Evolutionary conservation across 2,329 filamentous ascomycete species (phyloP), one percentile per base, ranked within the genome.

Genomic region (Parastagonospora avenae): DNA sequence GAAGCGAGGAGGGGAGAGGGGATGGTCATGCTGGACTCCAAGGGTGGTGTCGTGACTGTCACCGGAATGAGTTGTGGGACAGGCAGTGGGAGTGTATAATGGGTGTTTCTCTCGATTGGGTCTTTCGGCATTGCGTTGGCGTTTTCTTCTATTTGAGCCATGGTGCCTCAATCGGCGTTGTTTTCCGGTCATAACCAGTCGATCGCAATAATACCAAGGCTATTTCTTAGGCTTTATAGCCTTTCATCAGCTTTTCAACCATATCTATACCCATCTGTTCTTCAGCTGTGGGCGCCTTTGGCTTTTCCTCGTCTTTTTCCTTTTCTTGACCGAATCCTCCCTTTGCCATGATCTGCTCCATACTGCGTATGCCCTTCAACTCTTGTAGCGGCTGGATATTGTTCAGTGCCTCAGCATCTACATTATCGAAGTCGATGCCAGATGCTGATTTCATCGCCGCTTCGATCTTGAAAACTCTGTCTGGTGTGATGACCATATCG

Each of bases 401-500:
- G 14, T 74, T 66, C 33, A 77, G 40, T 52, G 74, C 74, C 2
- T 70, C 68, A 2, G 55, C 55, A 38, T 73, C 67, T 29, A 79
- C 53, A 4, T 55, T 63, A 1, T 73, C 68, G 59, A 76, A 77
- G n/a, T 77, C 44, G 8, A 78, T 71, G 0, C 73, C 73, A 44
- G 61, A 62, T 0, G 48, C 59, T 2, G 75, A 72, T 52, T 77
- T 77, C 9, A 60, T 49, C 1, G 66, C 68, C 0, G 44, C 61
- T 8, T 62, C 36, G 1, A 73, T 62, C 15, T 67, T 55, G 9
- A 74, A 55, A 1, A 68, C 41, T 35, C 56, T 60, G 7, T 70
- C 67, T 5, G 74, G 70, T 2, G 76, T 78, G 14, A 75, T 58
- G 8, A 79, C 62, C 32, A 72, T 68, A 51, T 79, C 75, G 50